phyloP scores from a whole-genome alignment of 2,329 filamentous ascomycete genomes.

The Cladosporium austrohemisphaericum region DNA sequence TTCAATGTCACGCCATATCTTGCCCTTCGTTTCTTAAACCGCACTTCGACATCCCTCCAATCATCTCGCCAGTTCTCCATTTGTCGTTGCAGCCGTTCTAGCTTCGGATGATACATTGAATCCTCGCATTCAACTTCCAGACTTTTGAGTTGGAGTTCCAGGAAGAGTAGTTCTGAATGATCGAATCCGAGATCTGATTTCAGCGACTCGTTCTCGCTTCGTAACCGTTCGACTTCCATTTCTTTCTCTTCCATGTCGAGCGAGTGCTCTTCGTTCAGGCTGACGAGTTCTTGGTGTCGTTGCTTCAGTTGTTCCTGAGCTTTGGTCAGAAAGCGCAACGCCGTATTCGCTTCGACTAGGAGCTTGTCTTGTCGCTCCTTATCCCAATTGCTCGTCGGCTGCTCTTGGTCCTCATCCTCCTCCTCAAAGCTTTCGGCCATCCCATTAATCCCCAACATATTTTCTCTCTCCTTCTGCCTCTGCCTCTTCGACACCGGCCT shows the following conservation, averaged over 20 bases:
- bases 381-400: slow-evolving; percentile 3
- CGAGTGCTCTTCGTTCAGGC: slow-evolving; percentile 30
- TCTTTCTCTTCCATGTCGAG: slow-evolving; percentile 31
- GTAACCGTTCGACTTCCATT: slow-evolving; percentile 30
- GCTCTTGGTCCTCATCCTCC: neutral
- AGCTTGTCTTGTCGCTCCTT: slow-evolving; percentile 5
- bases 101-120: slow-evolving; percentile 17
- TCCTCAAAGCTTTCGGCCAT: neutral
- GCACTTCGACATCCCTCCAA: slow-evolving; percentile 34
- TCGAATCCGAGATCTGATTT: slow-evolving; percentile 37
- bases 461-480: neutral
- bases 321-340: slow-evolving; percentile 28
- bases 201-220: slow-evolving; percentile 37
- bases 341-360: slow-evolving; percentile 25
- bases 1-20: slow-evolving; percentile 27
- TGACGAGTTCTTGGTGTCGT: slow-evolving; percentile 32
- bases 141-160: slow-evolving; percentile 38
- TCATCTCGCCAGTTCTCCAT: slow-evolving; percentile 35
- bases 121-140: slow-evolving; percentile 33
- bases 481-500: slow-evolving; percentile 4
- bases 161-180: slow-evolving; percentile 37
- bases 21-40: slow-evolving; percentile 29
- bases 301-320: slow-evolving; percentile 31
- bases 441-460: neutral
- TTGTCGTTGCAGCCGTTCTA: slow-evolving; percentile 21